Evolutionary conservation across 192 early-diverging fungal species (phyloP).

Genomic region (Pilobolus umbonatus): DNA sequence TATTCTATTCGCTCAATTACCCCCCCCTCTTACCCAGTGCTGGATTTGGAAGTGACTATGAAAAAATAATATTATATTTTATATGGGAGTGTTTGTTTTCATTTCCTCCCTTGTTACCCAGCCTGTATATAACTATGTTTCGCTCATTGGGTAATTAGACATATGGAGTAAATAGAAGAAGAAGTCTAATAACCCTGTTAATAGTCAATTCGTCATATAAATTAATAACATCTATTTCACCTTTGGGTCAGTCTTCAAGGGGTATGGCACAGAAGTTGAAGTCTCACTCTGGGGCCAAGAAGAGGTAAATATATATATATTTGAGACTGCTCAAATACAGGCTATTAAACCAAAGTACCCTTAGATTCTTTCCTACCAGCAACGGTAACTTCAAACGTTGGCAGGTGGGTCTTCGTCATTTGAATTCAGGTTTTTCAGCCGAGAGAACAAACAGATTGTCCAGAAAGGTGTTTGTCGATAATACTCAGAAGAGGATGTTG

Average conservation of each 20-base stretch:
- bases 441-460: conserved; percentile 32
- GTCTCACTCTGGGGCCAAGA: conserved; percentile 39
- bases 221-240: conserved; percentile 11
- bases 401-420: conserved; percentile 36
- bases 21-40: too few relatives aligned
- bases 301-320: conserved; percentile 25
- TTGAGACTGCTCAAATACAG: too few relatives aligned
- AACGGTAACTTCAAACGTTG: conserved; percentile 40
- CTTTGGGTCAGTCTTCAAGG: conserved; percentile 27
- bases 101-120: not conserved
- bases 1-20: too few relatives aligned
- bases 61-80: too few relatives aligned
- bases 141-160: conserved; percentile 6
- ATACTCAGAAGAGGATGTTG: conserved; percentile 36
- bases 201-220: conserved; percentile 8
- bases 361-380: conserved; percentile 35
- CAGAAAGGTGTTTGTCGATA: conserved; percentile 16
- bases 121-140: conserved; percentile 2
- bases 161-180: not conserved
- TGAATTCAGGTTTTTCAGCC: conserved; percentile 30
- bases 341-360: not conserved
- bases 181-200: not conserved
- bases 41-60: too few relatives aligned
- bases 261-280: conserved; percentile 34
- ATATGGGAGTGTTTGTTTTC: too few relatives aligned